Percentiles rank a stretch among this genome's conserved stretches.
These are phyloP conservation scores for Stachybotrys chlorohalonatus DNA, from an alignment of 2,329 filamentous ascomycete species.

Conservation along the genomic window DNA sequence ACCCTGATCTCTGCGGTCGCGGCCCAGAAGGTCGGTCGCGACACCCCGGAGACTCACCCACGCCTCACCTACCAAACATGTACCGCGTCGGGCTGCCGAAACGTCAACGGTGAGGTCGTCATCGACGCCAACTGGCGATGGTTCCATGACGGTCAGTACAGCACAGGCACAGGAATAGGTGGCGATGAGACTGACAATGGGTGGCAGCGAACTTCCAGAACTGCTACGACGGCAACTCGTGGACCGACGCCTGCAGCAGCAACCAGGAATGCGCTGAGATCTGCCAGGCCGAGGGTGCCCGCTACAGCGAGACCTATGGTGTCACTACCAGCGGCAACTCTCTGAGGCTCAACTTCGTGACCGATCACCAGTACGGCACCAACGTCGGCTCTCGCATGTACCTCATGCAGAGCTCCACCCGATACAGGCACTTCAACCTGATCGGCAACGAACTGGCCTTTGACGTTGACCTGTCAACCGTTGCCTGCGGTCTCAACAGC, in stretches of 20 bases:
- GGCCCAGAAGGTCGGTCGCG: conserved; percentile 33
- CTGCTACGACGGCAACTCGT: conserved; percentile 38
- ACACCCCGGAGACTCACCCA: conserved; percentile 31
- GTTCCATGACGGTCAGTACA: conserved; percentile 28
- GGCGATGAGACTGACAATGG: neutral
- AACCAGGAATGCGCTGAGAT: conserved; percentile 31
- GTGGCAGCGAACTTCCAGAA: conserved; percentile 24
- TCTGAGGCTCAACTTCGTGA: conserved; percentile 42
- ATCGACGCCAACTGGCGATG: conserved; percentile 48
- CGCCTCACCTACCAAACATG: conserved; percentile 35
- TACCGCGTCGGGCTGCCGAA: conserved; percentile 30
- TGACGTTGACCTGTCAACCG: conserved; percentile 52
- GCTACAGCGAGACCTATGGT: conserved; percentile 36
- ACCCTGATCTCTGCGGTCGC: conserved; percentile 5
- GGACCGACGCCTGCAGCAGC: conserved; percentile 25
- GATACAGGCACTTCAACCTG: conserved; percentile 51
- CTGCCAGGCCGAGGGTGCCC: conserved; percentile 38
- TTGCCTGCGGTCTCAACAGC: conserved; percentile 57
- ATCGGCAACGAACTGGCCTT: conserved; percentile 54
- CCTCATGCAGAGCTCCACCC: neutral
- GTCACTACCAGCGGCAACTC: conserved; percentile 34
- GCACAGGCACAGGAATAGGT: neutral
- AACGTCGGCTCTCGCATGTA: conserved; percentile 39
- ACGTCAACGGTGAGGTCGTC: conserved; percentile 33
- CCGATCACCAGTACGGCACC: conserved; percentile 31